Base-by-base conservation (phyloP, 2,329 filamentous ascomycete genomes). In the Biscogniauxia sp. region DNA sequence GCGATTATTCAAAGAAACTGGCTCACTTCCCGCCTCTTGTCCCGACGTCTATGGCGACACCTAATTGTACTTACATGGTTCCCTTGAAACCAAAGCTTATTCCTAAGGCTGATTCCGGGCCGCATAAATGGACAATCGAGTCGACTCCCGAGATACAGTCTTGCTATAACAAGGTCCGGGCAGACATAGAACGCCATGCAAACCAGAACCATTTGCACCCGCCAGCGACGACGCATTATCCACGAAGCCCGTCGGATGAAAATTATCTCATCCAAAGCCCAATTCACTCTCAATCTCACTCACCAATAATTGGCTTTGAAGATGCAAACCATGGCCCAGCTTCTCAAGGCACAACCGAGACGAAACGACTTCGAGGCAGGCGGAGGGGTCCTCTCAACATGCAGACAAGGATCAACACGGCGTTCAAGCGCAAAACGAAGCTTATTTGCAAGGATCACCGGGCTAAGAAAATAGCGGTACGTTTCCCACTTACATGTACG, bases 371-470 rank as follows among this genome's bases (percentile, higher is more conserved):
- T 28, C 70, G 72, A 49, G 71, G 72, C 23, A 71, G 64, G 53
- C 70, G 72, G 50, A 66, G 41, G 54, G 67, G 72, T 9, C 71
- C 71, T 3, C 60, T 74, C 8, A 58, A 66, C 26, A 41, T 61
- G 11, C 59, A 67, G 52, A 70, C 66, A 8, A 68, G 69, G 56
- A 65, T 63, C 13, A 64, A 68, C 37, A 72, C 70, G 2, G 70
- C 69, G 19, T 61, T 73, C 51, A 73, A 73, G 61, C 67, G 72
- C 28, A 71, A 68, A 53, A 66, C 73, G 3, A 70, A 67, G 55
- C 65, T 73, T 20, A 63, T 68, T 25, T 74, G 72, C 55, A 51
- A 58, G 1, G 60, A 49, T 15, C 71, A 73, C 52, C 68, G 67
- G 28, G 51, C 45, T 5, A 71, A 70, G 55, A 73, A 68, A 55